Base-by-base conservation (phyloP, 441 rosid species). In the Arabidopsis hybrid region DNA sequence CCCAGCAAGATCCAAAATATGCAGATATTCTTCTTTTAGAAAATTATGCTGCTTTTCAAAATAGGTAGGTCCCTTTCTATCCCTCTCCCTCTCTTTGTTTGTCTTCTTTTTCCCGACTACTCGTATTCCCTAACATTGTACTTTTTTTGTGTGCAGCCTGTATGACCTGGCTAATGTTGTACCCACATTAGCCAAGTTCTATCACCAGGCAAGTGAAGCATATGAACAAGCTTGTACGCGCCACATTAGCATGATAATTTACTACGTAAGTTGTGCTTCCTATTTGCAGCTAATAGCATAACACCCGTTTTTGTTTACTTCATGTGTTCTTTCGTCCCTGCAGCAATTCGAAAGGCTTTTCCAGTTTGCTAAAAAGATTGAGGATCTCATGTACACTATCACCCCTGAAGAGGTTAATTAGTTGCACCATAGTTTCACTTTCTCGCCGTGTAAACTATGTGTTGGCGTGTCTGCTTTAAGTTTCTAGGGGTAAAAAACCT, bases 121-220 rank as follows among this genome's bases (percentile, higher is more conserved):
- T 65, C 57, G 6, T 64, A 70, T 45, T 69, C 62, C 35, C 59
- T 71, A 76, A 73, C 61, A 67, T 3, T 29, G 60, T 69, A 3
- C 13, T 10, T 34, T 26, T 17, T n/a, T 67, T 84, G 32, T 77
- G 18, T 84, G 82, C 90, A 96, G 99, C 83, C 80, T 93, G 82
- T 96, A 93, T 85, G 99, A 96, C 77, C 87, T 96, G 60, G 99
- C 99, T 59, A 96, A 96, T 83, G 92, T 93, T 46, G 98, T 96
- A 69, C 95, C 98, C 35, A 93, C 91, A 10, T 87, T 96, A 81
- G 99, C 97, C 79, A 96, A 96, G 83, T 96, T 93, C 78, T 96
- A 96, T 85, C 98, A 96, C 85, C 99, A 91, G 84, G 99, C 98
- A 43, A 91, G 97, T 78, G 99, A 96, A 86, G 88, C 95, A 73